phyloP scores from a whole-genome alignment of 192 early-diverging fungal species.

The Coemansia furcata region DNA sequence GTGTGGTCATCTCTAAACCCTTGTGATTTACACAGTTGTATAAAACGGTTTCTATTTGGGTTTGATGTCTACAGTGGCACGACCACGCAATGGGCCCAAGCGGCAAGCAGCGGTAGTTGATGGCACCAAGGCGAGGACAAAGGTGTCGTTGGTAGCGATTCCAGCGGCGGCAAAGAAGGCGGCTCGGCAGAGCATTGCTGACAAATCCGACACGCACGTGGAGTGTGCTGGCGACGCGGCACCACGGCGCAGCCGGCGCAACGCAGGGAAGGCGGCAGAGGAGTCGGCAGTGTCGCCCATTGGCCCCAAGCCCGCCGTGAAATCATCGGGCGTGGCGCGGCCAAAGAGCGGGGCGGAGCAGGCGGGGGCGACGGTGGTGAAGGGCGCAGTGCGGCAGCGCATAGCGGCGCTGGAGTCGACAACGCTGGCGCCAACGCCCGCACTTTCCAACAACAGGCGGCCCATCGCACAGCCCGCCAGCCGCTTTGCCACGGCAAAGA shows the following conservation, averaged over 20 bases:
- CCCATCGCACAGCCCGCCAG: background rate
- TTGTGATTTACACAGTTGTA: background rate
- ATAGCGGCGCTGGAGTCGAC: slow-evolving; percentile 2
- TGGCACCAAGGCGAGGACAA: slow-evolving; percentile 14
- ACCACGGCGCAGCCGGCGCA: slow-evolving; percentile 10
- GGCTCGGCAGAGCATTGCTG: background rate
- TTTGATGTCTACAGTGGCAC: slow-evolving; percentile 43
- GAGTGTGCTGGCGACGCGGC: background rate
- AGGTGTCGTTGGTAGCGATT: background rate
- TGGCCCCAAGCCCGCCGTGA: background rate
- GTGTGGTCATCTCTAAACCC: background rate
- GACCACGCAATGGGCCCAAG: slow-evolving; percentile 35
- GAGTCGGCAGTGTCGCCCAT: background rate
- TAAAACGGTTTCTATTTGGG: too few relatives aligned
- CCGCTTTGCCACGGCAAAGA: background rate
- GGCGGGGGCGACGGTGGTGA: slow-evolving; percentile 1
- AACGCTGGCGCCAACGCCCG: background rate
- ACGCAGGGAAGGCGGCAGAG: slow-evolving; percentile 17
- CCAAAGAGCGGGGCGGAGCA: slow-evolving; percentile 1
- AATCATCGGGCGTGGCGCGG: background rate
- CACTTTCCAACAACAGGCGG: background rate
- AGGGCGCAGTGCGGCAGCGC: slow-evolving; percentile 4
- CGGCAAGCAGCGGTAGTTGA: slow-evolving; percentile 10
- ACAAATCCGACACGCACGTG: background rate
- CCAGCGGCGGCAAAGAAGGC: background rate